Evolutionary conservation across 371 early-diverging fungal species (phyloP), one percentile per base, ranked within the genome.

Genomic region (Globomyces sp.): DNA sequence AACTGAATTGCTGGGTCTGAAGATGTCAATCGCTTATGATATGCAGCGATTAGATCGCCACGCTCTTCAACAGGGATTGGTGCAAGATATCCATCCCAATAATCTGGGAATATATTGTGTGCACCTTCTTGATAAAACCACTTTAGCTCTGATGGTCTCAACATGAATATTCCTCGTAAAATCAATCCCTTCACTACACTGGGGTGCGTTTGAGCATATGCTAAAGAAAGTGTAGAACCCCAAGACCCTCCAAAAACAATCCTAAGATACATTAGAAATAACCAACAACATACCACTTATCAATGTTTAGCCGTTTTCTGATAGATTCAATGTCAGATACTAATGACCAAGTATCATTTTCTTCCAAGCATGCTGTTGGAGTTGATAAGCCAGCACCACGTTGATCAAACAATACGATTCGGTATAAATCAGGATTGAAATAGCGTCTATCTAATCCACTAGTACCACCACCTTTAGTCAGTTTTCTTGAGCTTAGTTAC

Each of bases 231-330:
- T 11, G 81, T 77, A 51, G 68, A 70, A 5, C 77, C 74, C 49
- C 13, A 34, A n/a, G 49, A 34, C 24, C 24, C 24, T 24, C 51
- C 51, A 34, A 13, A 36, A 11, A 5, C 5, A 58, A 10, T 13
- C 4, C 10, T 4, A 46, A 2, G n/a, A 4, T 58, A 42, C 42
- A 11, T 73, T 76, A 77, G 36, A 65, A 68, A 3, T 86, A 86
- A 40, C 89, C 87, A 78, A 87, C 87, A 10, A 87, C 86, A 49
- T 85, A 81, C 87, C 87, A 87, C 52, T 79, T 80, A 59, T 85
- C 85, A 55, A 87, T 82, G 13, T 71, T 68, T 4, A 86, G 67
- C 57, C 81, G 82, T 58, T 75, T 58, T 45, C 80, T 61, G 57
- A 85, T 63, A 64, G 59, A 72, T 66, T 87, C 88, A 49, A 87